Base-by-base conservation (phyloP, 1,284 basidiomycete genomes). In the Ustilago loliicola region DNA sequence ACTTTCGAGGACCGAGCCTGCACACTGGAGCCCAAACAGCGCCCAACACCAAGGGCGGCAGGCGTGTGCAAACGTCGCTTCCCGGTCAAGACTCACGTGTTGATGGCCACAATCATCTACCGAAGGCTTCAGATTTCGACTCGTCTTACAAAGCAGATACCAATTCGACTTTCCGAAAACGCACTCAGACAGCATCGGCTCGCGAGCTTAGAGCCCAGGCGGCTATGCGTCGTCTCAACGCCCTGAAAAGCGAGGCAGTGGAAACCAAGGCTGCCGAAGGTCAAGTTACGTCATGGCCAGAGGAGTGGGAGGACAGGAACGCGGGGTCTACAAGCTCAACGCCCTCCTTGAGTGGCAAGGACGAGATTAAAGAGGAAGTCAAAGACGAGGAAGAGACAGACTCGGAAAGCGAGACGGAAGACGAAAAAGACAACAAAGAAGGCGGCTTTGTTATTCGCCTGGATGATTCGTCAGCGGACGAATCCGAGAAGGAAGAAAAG, bases 1-100 rank as follows among this genome's bases (percentile, higher is more conserved):
- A 53, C 50, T 80, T 76, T 61, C 34, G 61, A 10, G 80, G 78
- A 3, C 81, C 81, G 11, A 76, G 60, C 29, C 66, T 83, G 6
- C 80, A 77, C 42, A 81, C 81, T 8, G 81, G 81, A 21, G 81
- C 80, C 5, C 81, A 83, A 55, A 82, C 80, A 8, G 70, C 73
- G 2, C 63, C 73, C 55, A 80, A 81, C 50, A 65, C 71, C 40
- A 71, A 74, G 53, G 64, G 64, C 10, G 69, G 61, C 38, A 48
- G 75, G 27, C 61, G 81, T 9, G 32, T 72, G 3, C 70, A 71
- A 47, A 47, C 57, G 2, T 34, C 52, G 3, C 50, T 83, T 6
- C 71, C 72, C 9, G 80, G 77, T 10, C 59, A 60, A 50, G 77
- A 80, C 47, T 73, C 71, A 1, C 60, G 81, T n/a, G 67, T 83